These are phyloP conservation scores for Piper longum DNA, from an alignment of 164 flowering plant genomes.

Conservation along the genomic window DNA sequence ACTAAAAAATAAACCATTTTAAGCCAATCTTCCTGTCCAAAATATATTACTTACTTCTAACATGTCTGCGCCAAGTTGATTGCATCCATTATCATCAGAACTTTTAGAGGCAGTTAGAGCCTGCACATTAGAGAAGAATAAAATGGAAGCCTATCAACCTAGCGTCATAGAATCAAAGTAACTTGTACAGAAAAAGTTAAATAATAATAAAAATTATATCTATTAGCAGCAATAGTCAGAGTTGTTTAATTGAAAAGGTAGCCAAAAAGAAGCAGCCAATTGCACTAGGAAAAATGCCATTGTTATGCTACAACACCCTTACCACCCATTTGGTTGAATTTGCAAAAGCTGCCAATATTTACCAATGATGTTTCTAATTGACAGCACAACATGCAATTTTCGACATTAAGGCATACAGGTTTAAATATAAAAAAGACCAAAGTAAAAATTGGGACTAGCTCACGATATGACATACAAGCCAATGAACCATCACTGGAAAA, in stretches of 20 bases:
- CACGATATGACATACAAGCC: background rate
- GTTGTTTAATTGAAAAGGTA: too few relatives aligned
- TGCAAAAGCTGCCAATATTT: background rate
- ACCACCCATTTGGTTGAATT: background rate
- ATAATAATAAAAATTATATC: too few relatives aligned
- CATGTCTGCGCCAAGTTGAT: constrained; percentile 41
- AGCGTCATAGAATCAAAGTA: background rate
- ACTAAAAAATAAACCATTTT: background rate
- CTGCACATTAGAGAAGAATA: constrained; percentile 19
- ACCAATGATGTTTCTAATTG: background rate
- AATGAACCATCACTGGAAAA: background rate
- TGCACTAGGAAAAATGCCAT: too few relatives aligned
- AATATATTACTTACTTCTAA: constrained; percentile 44
- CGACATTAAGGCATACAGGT: background rate
- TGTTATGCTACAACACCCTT: background rate
- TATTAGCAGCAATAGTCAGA: too few relatives aligned
- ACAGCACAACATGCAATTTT: background rate
- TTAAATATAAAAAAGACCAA: too few relatives aligned
- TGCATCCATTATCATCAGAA: constrained; percentile 25
- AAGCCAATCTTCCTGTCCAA: too few relatives aligned
- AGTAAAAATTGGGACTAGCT: too few relatives aligned
- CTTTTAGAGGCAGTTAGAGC: constrained; percentile 40
- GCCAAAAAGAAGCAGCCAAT: too few relatives aligned
- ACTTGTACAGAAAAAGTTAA: too few relatives aligned
- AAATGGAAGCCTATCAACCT: background rate